These are phyloP conservation scores for Chaetomium olivaceum DNA, from an alignment of 2,329 filamentous ascomycete species.

Conservation along the genomic window DNA sequence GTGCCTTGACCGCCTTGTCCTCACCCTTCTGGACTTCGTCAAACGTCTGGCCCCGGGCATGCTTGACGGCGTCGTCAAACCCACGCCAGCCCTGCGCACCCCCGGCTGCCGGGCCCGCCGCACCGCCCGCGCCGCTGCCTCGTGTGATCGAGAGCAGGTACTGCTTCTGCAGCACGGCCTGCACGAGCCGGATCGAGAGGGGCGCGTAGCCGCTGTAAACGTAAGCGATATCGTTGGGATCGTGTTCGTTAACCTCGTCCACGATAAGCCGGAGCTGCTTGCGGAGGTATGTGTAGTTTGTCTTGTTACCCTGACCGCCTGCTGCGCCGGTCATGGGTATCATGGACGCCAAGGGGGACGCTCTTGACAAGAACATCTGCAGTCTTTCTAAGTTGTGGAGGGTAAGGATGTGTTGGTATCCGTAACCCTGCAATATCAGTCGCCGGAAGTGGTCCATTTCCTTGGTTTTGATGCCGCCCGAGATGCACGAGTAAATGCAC, in stretches of 20 bases:
- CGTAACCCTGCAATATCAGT: constrained; percentile 87
- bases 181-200: constrained; percentile 84
- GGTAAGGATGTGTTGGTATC: constrained; percentile 90
- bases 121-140: constrained; percentile 55
- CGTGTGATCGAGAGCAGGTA: constrained; percentile 72
- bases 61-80: constrained; percentile 89
- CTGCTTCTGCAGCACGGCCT: constrained; percentile 89
- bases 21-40: constrained; percentile 90
- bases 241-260: constrained; percentile 93
- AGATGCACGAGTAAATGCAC: constrained; percentile 88
- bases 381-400: constrained; percentile 86
- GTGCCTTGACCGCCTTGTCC: constrained; percentile 86
- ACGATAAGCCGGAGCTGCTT: constrained; percentile 87
- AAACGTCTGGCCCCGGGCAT: constrained; percentile 84
- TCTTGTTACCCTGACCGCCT: constrained; percentile 65
- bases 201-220: constrained; percentile 97
- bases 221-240: constrained; percentile 94
- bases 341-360: constrained; percentile 76
- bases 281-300: constrained; percentile 86
- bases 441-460: constrained; percentile 89
- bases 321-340: constrained; percentile 70
- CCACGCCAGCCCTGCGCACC: constrained; percentile 83
- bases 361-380: constrained; percentile 76
- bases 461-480: constrained; percentile 81
- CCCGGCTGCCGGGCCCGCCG: constrained; percentile 51